These are phyloP conservation scores for Mycosphaerella arachidis DNA, from an alignment of 2,329 filamentous ascomycete species.

Conservation along the genomic window DNA sequence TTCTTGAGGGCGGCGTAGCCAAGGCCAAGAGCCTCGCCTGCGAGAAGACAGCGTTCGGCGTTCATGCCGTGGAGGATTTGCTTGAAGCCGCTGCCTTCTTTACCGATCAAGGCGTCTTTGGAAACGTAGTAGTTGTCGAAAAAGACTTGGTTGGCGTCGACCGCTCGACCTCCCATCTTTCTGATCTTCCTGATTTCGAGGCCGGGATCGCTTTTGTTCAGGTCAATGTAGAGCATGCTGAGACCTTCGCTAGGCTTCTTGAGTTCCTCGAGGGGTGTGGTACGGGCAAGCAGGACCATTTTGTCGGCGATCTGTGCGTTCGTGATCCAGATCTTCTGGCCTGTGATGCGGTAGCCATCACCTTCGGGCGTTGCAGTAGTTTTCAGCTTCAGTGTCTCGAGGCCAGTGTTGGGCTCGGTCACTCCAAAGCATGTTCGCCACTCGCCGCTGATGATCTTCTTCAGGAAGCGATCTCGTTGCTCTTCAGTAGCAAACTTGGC, in stretches of 20 bases:
- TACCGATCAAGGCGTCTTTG: constrained; percentile 60
- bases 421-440: constrained; percentile 76
- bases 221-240: constrained; percentile 74
- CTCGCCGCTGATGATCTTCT: constrained; percentile 66
- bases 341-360: constrained; percentile 61
- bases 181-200: constrained; percentile 67
- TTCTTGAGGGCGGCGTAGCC: constrained; percentile 61
- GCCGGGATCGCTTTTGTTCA: constrained; percentile 55
- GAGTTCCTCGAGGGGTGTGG: constrained; percentile 63
- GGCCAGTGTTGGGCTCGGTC: constrained; percentile 44
- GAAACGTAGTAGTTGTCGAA: constrained; percentile 73
- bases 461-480: constrained; percentile 61
- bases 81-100: constrained; percentile 72
- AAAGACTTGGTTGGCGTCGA: constrained; percentile 84
- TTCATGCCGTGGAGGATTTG: constrained; percentile 53
- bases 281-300: constrained; percentile 79
- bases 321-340: constrained; percentile 88
- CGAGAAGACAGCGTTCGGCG: constrained; percentile 48
- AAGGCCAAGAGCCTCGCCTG: constrained; percentile 73
- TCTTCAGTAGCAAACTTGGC: constrained; percentile 65
- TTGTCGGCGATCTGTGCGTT: constrained; percentile 76
- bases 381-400: constrained; percentile 61
- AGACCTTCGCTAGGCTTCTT: constrained; percentile 69
- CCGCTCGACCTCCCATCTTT: constrained; percentile 79
- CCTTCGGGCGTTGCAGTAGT: constrained; percentile 61